Conservation (phyloP, 306 rosid species). For the Trichosanthes truncata region DNA sequence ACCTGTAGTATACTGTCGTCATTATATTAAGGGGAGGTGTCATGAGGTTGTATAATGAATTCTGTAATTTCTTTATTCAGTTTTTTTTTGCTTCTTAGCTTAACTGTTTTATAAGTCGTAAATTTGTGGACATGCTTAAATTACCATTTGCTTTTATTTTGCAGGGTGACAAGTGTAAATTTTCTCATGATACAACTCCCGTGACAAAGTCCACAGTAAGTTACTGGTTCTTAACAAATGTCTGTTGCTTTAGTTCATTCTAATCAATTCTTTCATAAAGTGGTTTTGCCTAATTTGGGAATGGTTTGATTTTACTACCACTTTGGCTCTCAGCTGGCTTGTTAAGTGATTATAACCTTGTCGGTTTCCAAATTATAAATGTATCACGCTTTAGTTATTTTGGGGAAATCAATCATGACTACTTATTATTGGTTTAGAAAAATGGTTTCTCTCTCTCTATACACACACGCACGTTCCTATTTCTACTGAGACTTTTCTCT, state of each 20-base stretch:
- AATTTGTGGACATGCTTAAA: background rate
- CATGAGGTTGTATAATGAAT: slow-evolving; percentile 40
- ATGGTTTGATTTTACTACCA: background rate
- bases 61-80: background rate
- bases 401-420: background rate
- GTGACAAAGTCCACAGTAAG: slow-evolving; percentile 63
- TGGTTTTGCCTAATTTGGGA: background rate
- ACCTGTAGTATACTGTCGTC: slow-evolving; percentile 48
- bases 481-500: background rate
- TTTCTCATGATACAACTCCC: slow-evolving; percentile 72
- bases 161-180: slow-evolving; percentile 82
- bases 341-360: background rate
- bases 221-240: slow-evolving; percentile 2
- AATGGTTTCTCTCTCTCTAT: background rate
- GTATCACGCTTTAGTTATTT: background rate
- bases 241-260: background rate
- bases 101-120: background rate
- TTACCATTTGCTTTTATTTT: slow-evolving; percentile 10
- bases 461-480: background rate
- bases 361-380: background rate
- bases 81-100: slow-evolving; percentile 4
- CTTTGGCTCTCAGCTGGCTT: background rate
- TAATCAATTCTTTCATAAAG: background rate
- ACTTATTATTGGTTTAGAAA: background rate
- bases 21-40: slow-evolving; percentile 65